A percentile compares a stretch with the other conserved stretches of the same genome.
Conservation (phyloP, 2,329 filamentous ascomycete species). For the Thermoascus crustaceus region DNA sequence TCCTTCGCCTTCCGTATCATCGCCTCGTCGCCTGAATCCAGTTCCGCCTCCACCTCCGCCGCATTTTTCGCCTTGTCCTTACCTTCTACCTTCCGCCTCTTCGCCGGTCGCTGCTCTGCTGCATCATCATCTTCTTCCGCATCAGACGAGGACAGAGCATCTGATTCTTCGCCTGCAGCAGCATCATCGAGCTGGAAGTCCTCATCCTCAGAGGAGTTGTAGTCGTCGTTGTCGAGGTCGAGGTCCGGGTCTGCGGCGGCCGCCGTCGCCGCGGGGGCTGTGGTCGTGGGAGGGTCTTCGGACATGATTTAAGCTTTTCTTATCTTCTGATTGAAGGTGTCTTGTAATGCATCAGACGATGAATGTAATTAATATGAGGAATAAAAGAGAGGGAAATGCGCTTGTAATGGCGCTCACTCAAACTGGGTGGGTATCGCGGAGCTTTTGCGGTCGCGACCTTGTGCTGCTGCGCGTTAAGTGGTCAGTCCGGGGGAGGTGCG, state of each 20-base stretch:
- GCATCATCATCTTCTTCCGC: conserved; percentile 26
- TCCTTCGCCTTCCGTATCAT: conserved; percentile 44
- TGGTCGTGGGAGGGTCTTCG: too few species aligned
- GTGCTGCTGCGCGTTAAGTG: conserved; percentile 1
- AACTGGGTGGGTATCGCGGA: too few species aligned
- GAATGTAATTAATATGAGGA: not conserved
- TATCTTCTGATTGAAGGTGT: too few species aligned
- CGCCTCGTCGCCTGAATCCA: conserved; percentile 50
- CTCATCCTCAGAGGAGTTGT: conserved; percentile 32
- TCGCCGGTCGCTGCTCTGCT: conserved; percentile 20
- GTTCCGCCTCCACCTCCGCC: conserved; percentile 24
- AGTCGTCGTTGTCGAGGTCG: conserved; percentile 26
- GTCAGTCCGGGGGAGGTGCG: not conserved
- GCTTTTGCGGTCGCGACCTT: too few species aligned
- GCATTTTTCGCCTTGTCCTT: conserved; percentile 21
- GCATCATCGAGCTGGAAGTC: conserved; percentile 39
- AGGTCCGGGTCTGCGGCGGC: conserved; percentile 6
- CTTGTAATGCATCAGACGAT: not conserved
- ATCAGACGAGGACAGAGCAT: conserved; percentile 22
- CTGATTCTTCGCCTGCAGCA: conserved; percentile 22
- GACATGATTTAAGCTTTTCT: conserved; percentile 4
- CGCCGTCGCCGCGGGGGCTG: not conserved
- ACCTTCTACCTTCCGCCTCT: conserved; percentile 29
- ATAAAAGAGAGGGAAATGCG: not conserved
- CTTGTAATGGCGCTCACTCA: too few species aligned